These are phyloP conservation scores for Debaryomyces coudertii DNA, from an alignment of 1,139 yeast genomes.

Conservation along the genomic window DNA sequence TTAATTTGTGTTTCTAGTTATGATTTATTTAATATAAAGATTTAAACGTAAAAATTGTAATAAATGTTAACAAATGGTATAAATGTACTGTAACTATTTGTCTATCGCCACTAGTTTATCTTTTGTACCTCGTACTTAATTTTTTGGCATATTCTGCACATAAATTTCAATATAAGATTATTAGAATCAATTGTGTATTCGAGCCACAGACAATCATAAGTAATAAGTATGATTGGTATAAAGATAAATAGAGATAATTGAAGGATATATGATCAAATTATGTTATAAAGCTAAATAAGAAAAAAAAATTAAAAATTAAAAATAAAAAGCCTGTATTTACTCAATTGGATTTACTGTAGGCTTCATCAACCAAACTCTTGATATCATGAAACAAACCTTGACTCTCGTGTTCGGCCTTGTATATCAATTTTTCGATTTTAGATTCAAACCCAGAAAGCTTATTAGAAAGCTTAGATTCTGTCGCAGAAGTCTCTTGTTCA, in stretches of 20 bases:
- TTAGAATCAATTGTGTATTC: not conserved
- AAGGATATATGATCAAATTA: not conserved
- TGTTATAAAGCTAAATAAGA: not conserved
- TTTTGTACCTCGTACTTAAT: not conserved
- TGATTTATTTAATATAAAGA: constrained; percentile 1
- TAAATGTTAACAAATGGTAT: not conserved
- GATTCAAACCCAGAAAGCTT: constrained; percentile 18
- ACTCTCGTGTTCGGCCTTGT: constrained; percentile 22
- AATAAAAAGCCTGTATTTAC: not conserved
- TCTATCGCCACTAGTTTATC: constrained; percentile 7
- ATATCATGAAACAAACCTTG: constrained; percentile 23
- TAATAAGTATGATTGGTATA: not conserved
- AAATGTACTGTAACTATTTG: not conserved
- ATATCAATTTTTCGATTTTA: constrained; percentile 24
- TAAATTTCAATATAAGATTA: not conserved
- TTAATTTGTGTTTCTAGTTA: not conserved
- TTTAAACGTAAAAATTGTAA: not conserved
- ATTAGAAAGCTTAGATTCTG: constrained; percentile 6
- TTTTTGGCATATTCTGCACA: constrained; percentile 4
- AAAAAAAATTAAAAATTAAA: not conserved
- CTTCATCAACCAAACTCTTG: constrained; percentile 24
- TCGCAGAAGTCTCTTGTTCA: constrained; percentile 7
- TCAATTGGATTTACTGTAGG: constrained; percentile 18
- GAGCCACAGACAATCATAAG: not conserved
- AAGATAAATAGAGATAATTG: not conserved